Evolutionary conservation across 2,329 filamentous ascomycete species (phyloP).

Genomic region (Didymella glomerata): DNA sequence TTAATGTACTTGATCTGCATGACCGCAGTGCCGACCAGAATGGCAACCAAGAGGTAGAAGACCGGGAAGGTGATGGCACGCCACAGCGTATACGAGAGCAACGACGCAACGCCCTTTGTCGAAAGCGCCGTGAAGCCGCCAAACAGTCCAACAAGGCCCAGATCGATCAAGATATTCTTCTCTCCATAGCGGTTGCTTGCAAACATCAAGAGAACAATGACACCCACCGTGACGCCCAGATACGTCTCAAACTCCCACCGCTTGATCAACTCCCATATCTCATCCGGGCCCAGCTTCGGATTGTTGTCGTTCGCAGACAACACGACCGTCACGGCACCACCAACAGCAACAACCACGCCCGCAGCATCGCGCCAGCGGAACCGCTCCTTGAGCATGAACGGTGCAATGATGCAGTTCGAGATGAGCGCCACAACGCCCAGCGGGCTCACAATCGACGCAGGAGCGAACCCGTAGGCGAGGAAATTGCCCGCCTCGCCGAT

Average conservation of each 20-base stretch:
- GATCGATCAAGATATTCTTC: slow-evolving; percentile 86
- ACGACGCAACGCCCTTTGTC: slow-evolving; percentile 94
- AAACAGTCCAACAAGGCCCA: slow-evolving; percentile 92
- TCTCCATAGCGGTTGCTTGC: slow-evolving; percentile 84
- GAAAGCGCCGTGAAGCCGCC: slow-evolving; percentile 96
- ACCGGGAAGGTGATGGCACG: slow-evolving; percentile 90
- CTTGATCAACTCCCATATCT: slow-evolving; percentile 89
- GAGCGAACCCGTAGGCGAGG: slow-evolving; percentile 95
- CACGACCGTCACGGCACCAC: slow-evolving; percentile 89
- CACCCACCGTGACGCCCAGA: slow-evolving; percentile 73
- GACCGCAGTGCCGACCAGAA: slow-evolving; percentile 83
- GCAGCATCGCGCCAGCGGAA: slow-evolving; percentile 86
- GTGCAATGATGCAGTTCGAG: slow-evolving; percentile 96
- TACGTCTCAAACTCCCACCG: slow-evolving; percentile 92
- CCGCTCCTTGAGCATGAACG: slow-evolving; percentile 88
- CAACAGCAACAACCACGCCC: slow-evolving; percentile 87
- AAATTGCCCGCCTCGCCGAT: slow-evolving; percentile 96
- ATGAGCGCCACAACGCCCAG: slow-evolving; percentile 96
- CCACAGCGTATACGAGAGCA: slow-evolving; percentile 90
- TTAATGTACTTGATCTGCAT: slow-evolving; percentile 99
- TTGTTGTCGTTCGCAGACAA: slow-evolving; percentile 89
- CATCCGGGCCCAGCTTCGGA: slow-evolving; percentile 86
- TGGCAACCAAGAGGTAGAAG: slow-evolving; percentile 82
- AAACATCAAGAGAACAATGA: slow-evolving; percentile 83
- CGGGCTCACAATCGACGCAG: slow-evolving; percentile 95